A percentile compares a stretch with the other conserved stretches of the same genome.
Conservation (phyloP, 208 protist species). For the Leishmania lainsoni region DNA sequence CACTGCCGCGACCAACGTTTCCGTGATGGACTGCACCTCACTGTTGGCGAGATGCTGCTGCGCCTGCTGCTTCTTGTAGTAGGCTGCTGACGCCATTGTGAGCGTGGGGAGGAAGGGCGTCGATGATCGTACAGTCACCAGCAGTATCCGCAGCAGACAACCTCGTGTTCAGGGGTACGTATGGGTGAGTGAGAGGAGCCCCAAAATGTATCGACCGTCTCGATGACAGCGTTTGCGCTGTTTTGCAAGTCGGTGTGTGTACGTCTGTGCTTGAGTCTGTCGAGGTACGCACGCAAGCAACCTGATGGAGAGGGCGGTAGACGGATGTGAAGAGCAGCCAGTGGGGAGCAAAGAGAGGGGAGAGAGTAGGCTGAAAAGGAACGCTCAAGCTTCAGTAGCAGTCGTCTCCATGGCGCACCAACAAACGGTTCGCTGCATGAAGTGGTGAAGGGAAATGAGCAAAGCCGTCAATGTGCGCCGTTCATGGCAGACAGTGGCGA, state of each 20-base stretch:
- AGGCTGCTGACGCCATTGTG: conserved; percentile 34
- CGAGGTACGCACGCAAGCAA: no score
- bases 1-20: conserved; percentile 39
- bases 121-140: neutral
- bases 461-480: neutral
- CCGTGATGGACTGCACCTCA: conserved; percentile 40
- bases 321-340: neutral
- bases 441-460: neutral
- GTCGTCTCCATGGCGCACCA: neutral
- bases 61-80: conserved; percentile 45
- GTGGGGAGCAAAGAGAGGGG: neutral
- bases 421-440: neutral
- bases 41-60: conserved; percentile 32
- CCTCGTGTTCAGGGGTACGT: neutral
- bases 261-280: neutral
- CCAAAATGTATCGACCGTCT: neutral
- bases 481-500: neutral
- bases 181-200: neutral
- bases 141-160: neutral
- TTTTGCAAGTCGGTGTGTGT: neutral
- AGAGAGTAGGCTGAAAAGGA: neutral
- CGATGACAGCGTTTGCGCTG: neutral
- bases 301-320: neutral
- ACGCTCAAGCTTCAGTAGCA: neutral
- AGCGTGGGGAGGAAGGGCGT: neutral